These are phyloP conservation scores for Wickerhamomyces rabaulensis DNA, from an alignment of 805 yeast genomes.

Conservation along the genomic window DNA sequence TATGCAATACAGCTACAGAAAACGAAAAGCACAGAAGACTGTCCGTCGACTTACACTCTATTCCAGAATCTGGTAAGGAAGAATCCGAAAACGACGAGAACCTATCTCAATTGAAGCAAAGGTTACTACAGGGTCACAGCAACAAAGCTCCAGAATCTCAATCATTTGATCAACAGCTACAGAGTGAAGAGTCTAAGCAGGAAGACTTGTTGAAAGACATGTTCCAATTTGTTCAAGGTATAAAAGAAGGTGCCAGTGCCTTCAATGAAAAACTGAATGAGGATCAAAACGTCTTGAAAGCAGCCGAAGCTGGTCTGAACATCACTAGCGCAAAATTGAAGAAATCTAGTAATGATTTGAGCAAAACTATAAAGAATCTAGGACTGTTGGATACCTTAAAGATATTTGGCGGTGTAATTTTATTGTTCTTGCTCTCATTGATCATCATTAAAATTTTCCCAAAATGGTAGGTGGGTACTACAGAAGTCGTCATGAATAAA, in stretches of 20 bases:
- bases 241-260: slow-evolving; percentile 35
- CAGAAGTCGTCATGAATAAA: neutral
- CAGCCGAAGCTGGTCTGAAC: slow-evolving; percentile 37
- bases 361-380: slow-evolving; percentile 24
- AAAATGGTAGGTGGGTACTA: slow-evolving; percentile 23
- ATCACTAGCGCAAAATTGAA: slow-evolving; percentile 31
- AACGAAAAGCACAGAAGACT: slow-evolving; percentile 11
- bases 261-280: slow-evolving; percentile 34
- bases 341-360: slow-evolving; percentile 25
- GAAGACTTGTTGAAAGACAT: slow-evolving; percentile 32
- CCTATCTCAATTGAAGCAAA: slow-evolving; percentile 26
- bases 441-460: slow-evolving; percentile 34
- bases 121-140: slow-evolving; percentile 22
- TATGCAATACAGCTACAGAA: neutral
- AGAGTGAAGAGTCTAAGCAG: slow-evolving; percentile 32
- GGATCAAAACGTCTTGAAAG: slow-evolving; percentile 32
- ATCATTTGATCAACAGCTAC: slow-evolving; percentile 29
- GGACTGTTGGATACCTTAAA: slow-evolving; percentile 26
- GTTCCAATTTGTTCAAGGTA: slow-evolving; percentile 30
- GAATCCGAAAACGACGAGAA: slow-evolving; percentile 23
- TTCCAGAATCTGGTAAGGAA: slow-evolving; percentile 2
- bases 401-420: slow-evolving; percentile 20
- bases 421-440: slow-evolving; percentile 28
- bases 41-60: slow-evolving; percentile 19
- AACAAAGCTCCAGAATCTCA: slow-evolving; percentile 5